These are phyloP conservation scores for Trichoderma gamsii DNA, from an alignment of 495 filamentous ascomycete genomes.

Conservation along the genomic window DNA sequence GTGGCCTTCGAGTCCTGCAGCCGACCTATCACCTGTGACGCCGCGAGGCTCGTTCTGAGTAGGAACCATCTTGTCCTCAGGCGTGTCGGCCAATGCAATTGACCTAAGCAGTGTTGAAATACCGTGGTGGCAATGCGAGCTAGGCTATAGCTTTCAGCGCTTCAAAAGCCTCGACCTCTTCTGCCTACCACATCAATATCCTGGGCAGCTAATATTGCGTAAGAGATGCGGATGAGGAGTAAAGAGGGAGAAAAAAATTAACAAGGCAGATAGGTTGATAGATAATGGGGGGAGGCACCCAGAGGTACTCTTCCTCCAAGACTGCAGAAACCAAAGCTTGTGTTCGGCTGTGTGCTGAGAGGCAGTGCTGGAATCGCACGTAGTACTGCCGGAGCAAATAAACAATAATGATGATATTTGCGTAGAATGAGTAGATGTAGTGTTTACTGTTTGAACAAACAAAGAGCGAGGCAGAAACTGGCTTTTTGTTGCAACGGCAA, in stretches of 20 bases:
- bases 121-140: background rate
- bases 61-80: background rate
- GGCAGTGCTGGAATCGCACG: too few species aligned
- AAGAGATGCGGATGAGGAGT: background rate
- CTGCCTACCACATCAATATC: background rate
- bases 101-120: background rate
- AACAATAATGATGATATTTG: too few species aligned
- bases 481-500: background rate
- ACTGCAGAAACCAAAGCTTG: background rate
- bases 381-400: too few species aligned
- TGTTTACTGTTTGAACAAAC: background rate
- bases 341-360: too few species aligned
- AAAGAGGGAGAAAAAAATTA: background rate
- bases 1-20: slow-evolving; percentile 31
- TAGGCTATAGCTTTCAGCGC: background rate
- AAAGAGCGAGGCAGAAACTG: background rate
- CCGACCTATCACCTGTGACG: background rate
- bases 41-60: background rate
- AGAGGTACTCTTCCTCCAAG: background rate
- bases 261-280: background rate
- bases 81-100: background rate
- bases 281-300: background rate
- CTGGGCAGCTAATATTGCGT: slow-evolving; percentile 23
- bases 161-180: background rate
- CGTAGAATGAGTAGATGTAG: too few species aligned